These are phyloP conservation scores for Pholiota conissans DNA, from an alignment of 768 basidiomycete genomes.

Conservation along the genomic window DNA sequence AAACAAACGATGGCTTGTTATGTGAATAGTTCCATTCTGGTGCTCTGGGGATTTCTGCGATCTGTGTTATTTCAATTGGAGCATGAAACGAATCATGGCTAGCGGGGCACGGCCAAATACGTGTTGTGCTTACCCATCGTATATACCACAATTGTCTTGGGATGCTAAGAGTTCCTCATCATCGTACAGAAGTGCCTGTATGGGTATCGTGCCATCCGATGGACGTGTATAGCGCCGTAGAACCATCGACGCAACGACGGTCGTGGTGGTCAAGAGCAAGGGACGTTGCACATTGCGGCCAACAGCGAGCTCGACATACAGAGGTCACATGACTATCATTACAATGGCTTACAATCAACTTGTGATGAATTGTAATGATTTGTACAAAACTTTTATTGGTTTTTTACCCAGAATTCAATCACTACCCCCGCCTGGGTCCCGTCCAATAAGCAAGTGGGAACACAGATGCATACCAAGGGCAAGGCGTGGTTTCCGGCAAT, in stretches of 20 bases:
- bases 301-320: constrained; percentile 1
- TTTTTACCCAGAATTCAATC: neutral
- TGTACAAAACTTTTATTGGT: neutral
- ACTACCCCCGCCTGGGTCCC: neutral
- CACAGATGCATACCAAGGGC: constrained; percentile 4
- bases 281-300: no score
- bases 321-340: constrained; percentile 3
- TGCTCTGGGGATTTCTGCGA: constrained; percentile 80
- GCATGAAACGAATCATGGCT: constrained; percentile 9
- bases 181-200: constrained; percentile 72
- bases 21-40: constrained; percentile 69
- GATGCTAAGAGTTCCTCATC: constrained; percentile 76
- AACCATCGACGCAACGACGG: constrained; percentile 49
- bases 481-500: constrained; percentile 20
- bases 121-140: constrained; percentile 72
- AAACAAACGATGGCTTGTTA: constrained; percentile 85
- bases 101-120: constrained; percentile 7
- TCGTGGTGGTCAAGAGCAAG: constrained; percentile 2
- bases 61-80: constrained; percentile 45
- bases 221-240: constrained; percentile 53
- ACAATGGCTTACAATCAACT: no score
- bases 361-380: no score
- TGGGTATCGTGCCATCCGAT: constrained; percentile 78
- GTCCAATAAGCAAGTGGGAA: constrained; percentile 6
- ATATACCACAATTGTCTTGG: constrained; percentile 85